Base-by-base conservation (phyloP, 192 early-diverging fungal species). In the Coemansia sp. region DNA sequence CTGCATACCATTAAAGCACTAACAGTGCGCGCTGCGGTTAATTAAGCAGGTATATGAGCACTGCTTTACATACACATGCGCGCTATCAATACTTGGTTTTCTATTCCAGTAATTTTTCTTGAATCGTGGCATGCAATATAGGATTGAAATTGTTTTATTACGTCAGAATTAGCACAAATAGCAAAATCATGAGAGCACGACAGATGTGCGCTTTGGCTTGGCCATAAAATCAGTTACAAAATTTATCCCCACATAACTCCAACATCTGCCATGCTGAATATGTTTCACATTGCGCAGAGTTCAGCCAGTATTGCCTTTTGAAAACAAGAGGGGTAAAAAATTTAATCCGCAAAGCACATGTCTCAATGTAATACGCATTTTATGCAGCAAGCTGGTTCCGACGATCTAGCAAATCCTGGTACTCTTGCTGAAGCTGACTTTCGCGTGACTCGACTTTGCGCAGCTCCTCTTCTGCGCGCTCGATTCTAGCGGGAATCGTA, bases 361-460 rank as follows among this genome's bases (percentile, higher is more conserved):
- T 32, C 29, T 32, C 29, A 32, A 32, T 15, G 3, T n/a, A n/a
- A n/a, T 43, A 14, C 15, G 41, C 15, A n/a, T n/a, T 14, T 43
- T 43, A 43, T 2, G 41, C 10, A 43, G 41, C 41, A 43, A n/a
- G 12, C 38, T 48, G 61, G 48, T 73, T 64, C 22, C 67, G 59
- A 37, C 70, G 84, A 50, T 85, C 84, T 24, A 72, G 48, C 37
- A 92, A 66, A 25, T 72, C 83, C 62, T 75, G 81, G 62, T 93
- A 94, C 56, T 82, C 80, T 5, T 80, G 73, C 83, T 94, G 91
- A 66, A 91, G 64, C 4, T 85, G 84, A 29, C 65, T 79, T 74
- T 83, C 89, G 60, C 81, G 59, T 0, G 70, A 55, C 50, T 84
- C 73, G 3, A 73, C 72, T 32, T 68, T 59, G 24, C 73, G 62